These are phyloP conservation scores for Saururus chinensis DNA, from an alignment of 164 flowering plant species.

Conservation along the genomic window DNA sequence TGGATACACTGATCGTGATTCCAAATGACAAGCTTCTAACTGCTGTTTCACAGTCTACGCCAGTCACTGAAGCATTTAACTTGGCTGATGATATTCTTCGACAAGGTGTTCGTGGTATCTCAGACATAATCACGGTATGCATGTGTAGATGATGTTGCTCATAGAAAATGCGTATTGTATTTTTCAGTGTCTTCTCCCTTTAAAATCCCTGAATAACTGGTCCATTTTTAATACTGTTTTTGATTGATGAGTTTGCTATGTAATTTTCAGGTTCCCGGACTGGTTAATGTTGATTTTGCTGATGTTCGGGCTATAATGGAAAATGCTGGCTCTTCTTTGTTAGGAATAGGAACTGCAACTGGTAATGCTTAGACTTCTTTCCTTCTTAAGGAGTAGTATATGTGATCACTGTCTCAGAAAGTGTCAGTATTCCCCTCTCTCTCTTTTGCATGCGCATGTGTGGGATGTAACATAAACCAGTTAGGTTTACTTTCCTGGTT, in stretches of 20 bases:
- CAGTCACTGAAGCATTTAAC: conserved; percentile 95
- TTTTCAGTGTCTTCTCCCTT: too few species aligned
- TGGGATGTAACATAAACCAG: too few species aligned
- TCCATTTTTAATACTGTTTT: not conserved
- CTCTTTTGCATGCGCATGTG: too few species aligned
- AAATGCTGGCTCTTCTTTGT: conserved; percentile 67
- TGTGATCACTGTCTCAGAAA: not conserved
- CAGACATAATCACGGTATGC: conserved; percentile 90
- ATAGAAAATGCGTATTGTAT: too few species aligned
- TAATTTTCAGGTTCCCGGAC: conserved; percentile 52
- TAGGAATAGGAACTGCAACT: conserved; percentile 82
- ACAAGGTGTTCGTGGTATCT: conserved; percentile 96
- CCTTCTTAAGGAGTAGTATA: not conserved
- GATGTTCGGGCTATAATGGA: conserved; percentile 85
- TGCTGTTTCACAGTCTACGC: conserved; percentile 83
- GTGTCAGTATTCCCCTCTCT: too few species aligned
- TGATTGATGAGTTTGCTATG: not conserved
- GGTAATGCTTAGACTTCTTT: conserved; percentile 22
- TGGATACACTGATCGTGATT: conserved; percentile 86
- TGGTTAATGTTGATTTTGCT: conserved; percentile 77
- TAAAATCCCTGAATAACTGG: not conserved
- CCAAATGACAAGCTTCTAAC: conserved; percentile 93
- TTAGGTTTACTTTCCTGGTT: not conserved
- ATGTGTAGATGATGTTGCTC: not conserved
- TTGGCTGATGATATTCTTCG: conserved; percentile 94